Percentiles rank a stretch among this genome's conserved stretches.
Evolutionary conservation across 257 asterid genomes (phyloP).

Genomic region (Osmanthus fragrans): DNA sequence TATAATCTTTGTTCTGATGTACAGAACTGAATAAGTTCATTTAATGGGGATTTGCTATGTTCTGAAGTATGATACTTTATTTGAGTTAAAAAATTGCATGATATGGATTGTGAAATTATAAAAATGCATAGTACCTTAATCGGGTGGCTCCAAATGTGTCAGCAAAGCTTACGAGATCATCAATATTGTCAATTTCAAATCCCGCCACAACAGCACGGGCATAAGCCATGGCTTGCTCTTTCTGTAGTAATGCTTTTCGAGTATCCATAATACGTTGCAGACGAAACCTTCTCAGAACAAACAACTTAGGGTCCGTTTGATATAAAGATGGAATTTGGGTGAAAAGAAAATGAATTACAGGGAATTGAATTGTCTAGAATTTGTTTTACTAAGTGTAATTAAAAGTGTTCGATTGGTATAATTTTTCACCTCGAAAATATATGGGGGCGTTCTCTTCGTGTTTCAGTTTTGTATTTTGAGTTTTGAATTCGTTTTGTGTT

Average conservation of each 20-base stretch:
- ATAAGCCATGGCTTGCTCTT: constrained; percentile 94
- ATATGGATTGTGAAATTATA: background rate
- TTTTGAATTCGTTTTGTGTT: no score
- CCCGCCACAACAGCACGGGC: constrained; percentile 94
- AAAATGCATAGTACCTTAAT: constrained; percentile 45
- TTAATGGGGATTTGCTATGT: no score
- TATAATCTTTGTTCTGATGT: background rate
- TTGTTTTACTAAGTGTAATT: no score
- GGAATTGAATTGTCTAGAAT: no score
- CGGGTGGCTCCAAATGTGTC: constrained; percentile 88
- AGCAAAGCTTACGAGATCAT: constrained; percentile 75
- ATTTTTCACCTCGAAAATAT: no score
- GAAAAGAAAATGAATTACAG: no score
- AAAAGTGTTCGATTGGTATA: no score
- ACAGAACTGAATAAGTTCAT: no score
- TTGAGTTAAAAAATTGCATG: background rate
- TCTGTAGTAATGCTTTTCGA: constrained; percentile 71
- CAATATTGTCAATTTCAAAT: constrained; percentile 64
- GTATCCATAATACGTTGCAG: constrained; percentile 73
- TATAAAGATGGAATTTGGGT: no score
- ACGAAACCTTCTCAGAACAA: constrained; percentile 46
- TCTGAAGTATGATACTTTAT: background rate
- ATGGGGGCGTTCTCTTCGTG: no score
- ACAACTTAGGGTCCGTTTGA: no score
- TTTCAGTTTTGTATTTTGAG: no score